Evolutionary conservation across 2,329 filamentous ascomycete genomes (phyloP), one percentile per base, ranked within the genome.

Genomic region (Coniochaeta sp.): DNA sequence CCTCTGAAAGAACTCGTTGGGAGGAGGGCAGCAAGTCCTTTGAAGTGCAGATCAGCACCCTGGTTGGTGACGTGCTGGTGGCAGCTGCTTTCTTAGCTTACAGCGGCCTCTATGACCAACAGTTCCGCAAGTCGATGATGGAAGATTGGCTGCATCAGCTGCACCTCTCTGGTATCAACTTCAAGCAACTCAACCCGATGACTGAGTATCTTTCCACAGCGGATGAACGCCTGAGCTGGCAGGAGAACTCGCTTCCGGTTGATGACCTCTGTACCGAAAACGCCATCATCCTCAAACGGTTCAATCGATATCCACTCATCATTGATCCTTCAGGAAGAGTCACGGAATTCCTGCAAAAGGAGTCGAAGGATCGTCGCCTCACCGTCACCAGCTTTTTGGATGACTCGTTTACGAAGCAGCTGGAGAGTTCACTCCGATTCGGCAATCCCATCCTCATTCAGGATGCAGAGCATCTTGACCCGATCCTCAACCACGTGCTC

Each of bases 201-300:
- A 96, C 95, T 0, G 95, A 99, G 72, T 99, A 97, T 70, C 81
- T 99, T 17, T 99, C 96, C 6, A 96, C 91, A 26, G 93, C 96
- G 5, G 96, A 99, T 72, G 93, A 99, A 77, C 86, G 95, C 64
- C 82, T 99, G 36, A 85, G 89, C 64, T 99, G 95, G 95, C 96
- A 99, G 77, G 89, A 93, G 68, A 91, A 99, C 71, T 89, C 89
- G 17, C 79, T 99, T 57, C 95, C 96, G 1, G 93, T 97, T 5
- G 95, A 99, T 72, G 95, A 99, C 71, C 84, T 99, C 44, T 99
- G 95, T 81, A 99, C 95, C 0, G 95, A 99, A 75, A 99, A 99
- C 70, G 95, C 96, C 52, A 97, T 99, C 70, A 89, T 99, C 66
- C 84, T 99, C 63, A 92, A 98, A 79, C 88, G 95, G 61, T 99